Evolutionary conservation across 768 basidiomycete genomes (phyloP).

Genomic region (Tubosaeta brunneosetosa): DNA sequence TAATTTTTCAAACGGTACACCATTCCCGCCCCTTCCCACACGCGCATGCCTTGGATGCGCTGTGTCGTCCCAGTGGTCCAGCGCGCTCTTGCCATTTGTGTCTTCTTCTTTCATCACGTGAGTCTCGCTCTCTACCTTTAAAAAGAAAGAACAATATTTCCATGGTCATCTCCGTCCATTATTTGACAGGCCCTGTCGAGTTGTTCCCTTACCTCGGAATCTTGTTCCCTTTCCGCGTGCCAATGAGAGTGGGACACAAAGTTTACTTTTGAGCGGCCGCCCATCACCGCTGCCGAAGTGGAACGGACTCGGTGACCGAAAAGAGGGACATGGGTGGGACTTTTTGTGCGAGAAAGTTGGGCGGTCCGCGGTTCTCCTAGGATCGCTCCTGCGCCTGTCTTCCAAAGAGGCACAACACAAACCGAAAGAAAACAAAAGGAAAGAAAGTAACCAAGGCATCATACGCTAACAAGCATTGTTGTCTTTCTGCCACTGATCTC

Average conservation of each 20-base stretch:
- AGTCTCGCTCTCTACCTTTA: conserved; percentile 18
- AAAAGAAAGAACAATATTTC: conserved; percentile 6
- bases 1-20: conserved; percentile 46
- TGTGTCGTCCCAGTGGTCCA: conserved; percentile 13
- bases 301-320: conserved; percentile 52
- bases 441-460: not conserved
- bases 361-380: conserved; percentile 28
- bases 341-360: conserved; percentile 39
- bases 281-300: conserved; percentile 39
- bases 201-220: not conserved
- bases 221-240: conserved; percentile 3
- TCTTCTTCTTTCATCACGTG: conserved; percentile 58
- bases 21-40: not conserved
- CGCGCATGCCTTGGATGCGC: conserved; percentile 7
- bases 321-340: conserved; percentile 52
- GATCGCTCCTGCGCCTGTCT: not conserved
- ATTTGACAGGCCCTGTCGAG: conserved; percentile 6
- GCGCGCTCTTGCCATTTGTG: conserved; percentile 37
- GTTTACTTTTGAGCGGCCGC: conserved; percentile 19
- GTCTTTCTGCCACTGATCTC: not conserved
- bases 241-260: conserved; percentile 15
- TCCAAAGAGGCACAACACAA: not conserved
- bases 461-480: not conserved
- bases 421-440: not conserved
- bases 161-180: conserved; percentile 25